Base-by-base conservation (phyloP, 1,284 basidiomycete species). In the Papiliotrema laurentii region DNA sequence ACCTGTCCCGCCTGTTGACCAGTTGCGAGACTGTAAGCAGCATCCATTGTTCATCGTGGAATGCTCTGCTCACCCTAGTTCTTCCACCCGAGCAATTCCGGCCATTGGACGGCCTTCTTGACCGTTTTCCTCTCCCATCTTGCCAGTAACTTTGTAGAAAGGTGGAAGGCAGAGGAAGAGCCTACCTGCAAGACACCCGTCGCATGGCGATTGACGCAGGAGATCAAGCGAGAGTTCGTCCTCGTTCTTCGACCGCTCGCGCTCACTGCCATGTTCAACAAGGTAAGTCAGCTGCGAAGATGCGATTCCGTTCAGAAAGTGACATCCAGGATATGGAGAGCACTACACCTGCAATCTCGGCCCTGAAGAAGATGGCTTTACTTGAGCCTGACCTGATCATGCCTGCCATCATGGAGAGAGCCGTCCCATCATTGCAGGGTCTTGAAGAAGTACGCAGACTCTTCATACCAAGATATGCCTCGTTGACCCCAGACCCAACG, bases 211-310 rank as follows among this genome's bases (percentile, higher is more conserved):
- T 76, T 99, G 38, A 97, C 93, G 0, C 81, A 83, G 5, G 76
- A 78, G 21, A 94, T 98, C 63, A 85, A 87, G 50, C 82, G 82
- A 46, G 83, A 85, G 24, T 92, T 98, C 63, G 89, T 97, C 21
- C 77, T 78, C 22, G 84, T 81, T 36, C 79, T 97, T 36, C 82
- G 89, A 35, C 94, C 90, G 0, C 89, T 94, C 9, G 87, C 89
- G 1, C 77, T 99, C 30, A 81, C 97, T 13, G 84, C 89, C 21
- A 96, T 99, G 86, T 99, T 98, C 74, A 85, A 90, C 44, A 97
- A 97, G 73, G 89, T 66, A 28, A 49, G 58, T 25, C 5, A 13
- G 19, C 10, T n/a, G 22, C 9, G n/a, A n/a, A n/a, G n/a, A n/a
- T n/a, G n/a, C n/a, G n/a, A 7, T 39, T 47, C 24, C 46, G 13